These are phyloP conservation scores for Betula pendula DNA, from an alignment of 306 rosid genomes.

Conservation along the genomic window DNA sequence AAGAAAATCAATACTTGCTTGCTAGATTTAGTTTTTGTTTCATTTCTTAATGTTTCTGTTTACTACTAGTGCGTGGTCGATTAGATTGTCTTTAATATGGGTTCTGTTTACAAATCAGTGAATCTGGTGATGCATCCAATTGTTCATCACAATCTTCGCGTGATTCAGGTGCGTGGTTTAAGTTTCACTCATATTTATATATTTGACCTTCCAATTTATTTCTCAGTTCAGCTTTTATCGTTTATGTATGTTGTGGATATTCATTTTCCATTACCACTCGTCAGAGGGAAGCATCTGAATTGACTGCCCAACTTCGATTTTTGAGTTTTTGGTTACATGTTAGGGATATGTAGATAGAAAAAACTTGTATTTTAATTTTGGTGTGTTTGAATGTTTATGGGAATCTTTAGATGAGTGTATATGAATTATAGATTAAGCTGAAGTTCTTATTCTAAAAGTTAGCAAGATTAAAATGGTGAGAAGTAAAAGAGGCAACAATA, in stretches of 20 bases:
- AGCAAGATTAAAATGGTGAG: neutral
- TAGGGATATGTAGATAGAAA: neutral
- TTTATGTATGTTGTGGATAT: neutral
- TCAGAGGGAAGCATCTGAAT: neutral
- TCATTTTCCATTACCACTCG: neutral
- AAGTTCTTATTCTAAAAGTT: neutral
- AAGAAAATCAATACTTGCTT: neutral
- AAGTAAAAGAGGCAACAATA: neutral
- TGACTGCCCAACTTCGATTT: neutral
- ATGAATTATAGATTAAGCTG: neutral
- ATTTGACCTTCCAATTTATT: neutral
- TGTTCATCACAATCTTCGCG: constrained; percentile 20
- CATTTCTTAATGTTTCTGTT: constrained; percentile 3
- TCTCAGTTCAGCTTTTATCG: constrained; percentile 5
- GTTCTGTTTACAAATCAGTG: constrained; percentile 36
- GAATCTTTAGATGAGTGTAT: no score
- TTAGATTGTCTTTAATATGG: constrained; percentile 15
- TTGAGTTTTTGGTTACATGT: neutral
- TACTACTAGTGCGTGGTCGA: neutral
- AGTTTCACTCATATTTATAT: neutral
- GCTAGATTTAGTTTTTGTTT: neutral
- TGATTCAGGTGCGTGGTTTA: constrained; percentile 35
- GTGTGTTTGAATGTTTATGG: no score
- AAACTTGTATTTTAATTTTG: neutral
- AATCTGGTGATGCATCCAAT: constrained; percentile 18